Evolutionary conservation across 1,284 basidiomycete genomes (phyloP).

Genomic region (Tilletia indica): DNA sequence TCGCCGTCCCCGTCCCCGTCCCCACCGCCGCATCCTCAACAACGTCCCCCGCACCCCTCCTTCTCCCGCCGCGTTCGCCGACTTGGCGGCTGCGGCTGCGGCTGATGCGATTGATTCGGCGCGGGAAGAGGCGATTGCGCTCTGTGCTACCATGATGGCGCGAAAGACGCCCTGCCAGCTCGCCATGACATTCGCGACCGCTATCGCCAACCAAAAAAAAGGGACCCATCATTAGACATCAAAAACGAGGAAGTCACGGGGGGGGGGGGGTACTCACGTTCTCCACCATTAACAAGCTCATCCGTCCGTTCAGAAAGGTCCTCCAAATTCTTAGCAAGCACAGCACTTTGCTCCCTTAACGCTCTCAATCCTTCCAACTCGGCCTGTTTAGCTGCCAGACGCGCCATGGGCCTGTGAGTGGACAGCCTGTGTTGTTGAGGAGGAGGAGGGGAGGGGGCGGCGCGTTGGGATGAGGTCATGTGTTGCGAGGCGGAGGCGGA

Average conservation of each 20-base stretch:
- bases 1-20: conserved; percentile 10
- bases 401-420: conserved; percentile 18
- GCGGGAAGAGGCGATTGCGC: conserved; percentile 9
- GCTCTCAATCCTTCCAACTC: conserved; percentile 47
- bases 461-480: no score
- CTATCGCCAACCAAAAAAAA: conserved; percentile 21
- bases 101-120: conserved; percentile 4
- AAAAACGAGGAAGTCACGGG: not conserved
- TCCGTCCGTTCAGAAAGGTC: conserved; percentile 44
- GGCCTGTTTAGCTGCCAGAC: conserved; percentile 46
- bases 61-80: conserved; percentile 23
- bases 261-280: conserved; percentile 32
- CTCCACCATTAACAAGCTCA: conserved; percentile 45
- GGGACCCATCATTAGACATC: not conserved
- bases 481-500: not conserved
- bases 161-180: conserved; percentile 53
- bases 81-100: not conserved
- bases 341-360: conserved; percentile 45
- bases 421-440: not conserved
- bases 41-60: conserved; percentile 12
- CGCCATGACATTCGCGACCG: conserved; percentile 49
- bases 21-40: not conserved
- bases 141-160: conserved; percentile 50
- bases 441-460: not conserved
- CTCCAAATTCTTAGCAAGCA: conserved; percentile 47